Evolutionary conservation across 345 rosid genomes (phyloP), one percentile per base, ranked within the genome.

Genomic region (Boechera divaricarpa): DNA sequence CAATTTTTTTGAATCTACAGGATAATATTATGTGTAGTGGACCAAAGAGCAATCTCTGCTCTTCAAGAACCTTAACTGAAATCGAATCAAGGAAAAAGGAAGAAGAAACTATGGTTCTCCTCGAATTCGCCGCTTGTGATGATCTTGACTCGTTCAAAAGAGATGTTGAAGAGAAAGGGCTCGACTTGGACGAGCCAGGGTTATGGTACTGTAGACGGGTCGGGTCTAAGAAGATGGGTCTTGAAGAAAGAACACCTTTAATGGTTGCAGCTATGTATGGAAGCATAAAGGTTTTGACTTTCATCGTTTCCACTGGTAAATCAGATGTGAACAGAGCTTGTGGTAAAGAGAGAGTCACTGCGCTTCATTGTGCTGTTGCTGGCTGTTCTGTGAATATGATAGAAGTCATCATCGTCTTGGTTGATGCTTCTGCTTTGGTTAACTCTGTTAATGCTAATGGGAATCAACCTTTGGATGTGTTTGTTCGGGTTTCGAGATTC

Each of bases 281-380:
- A 63, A 92, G 95, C 76, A 6, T 29, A 48, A 80, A 79, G 42
- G 90, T 94, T 67, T 60, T 86, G 81, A 85, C 81, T 82, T 92
- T 89, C 66, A 83, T 94, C 5, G 65, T 88, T 7, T 86, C 75
- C 67, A 74, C 85, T 1, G 86, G 86, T 16, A 87, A 82, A 63
- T 75, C 81, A 31, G 85, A 92, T 73, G 88, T 92, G 67, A 94
- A 89, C 49, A 83, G 86, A 75, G 86, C 86, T 79, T 92, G 90
- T 63, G 96, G 98, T 38, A 72, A 72, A 5, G 97, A 92, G 82
- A 87, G 84, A 83, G 87, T 86, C 69, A 90, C 98, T 62, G 96
- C 98, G 44, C 97, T 94, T 73, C 98, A 94, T 73, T 92, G 92
- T 71, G 98, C 97, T 38, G 94, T 85, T 74, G 95, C 97, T 47